A percentile compares a stretch with the other conserved stretches of the same genome.
phyloP scores from a whole-genome alignment of 2,329 filamentous ascomycete genomes.

The Huntiella omanensis region DNA sequence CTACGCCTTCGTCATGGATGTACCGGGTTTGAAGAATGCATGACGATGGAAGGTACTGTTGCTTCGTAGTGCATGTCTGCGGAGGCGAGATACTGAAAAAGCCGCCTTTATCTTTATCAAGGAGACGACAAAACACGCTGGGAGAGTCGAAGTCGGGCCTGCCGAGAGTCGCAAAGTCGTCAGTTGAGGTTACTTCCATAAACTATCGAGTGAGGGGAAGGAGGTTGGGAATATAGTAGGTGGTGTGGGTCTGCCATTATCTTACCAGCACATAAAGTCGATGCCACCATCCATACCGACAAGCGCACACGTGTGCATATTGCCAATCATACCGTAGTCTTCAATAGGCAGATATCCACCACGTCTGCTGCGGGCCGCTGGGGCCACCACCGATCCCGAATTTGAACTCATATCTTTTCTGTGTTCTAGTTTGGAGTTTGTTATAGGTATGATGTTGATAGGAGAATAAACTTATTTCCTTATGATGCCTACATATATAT shows the following conservation, averaged over 20 bases:
- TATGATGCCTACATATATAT: not conserved
- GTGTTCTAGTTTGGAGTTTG: not conserved
- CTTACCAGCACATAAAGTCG: conserved; percentile 61
- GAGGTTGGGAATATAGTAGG: not conserved
- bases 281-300: conserved; percentile 55
- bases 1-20: conserved; percentile 55
- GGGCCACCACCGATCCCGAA: not conserved
- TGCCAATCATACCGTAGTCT: conserved; percentile 63
- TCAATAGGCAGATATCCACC: conserved; percentile 45
- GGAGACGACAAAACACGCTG: conserved; percentile 52
- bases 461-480: not conserved
- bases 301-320: conserved; percentile 63
- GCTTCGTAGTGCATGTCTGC: conserved; percentile 46
- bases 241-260: not conserved
- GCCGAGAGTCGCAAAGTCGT: conserved; percentile 2
- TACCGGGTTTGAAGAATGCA: conserved; percentile 64
- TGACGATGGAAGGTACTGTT: conserved; percentile 57
- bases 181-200: not conserved
- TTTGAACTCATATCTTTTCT: not conserved
- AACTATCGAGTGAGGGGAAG: too few species aligned
- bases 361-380: conserved; percentile 2
- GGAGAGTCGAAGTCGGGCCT: conserved; percentile 67
- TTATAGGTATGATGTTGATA: not conserved
- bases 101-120: conserved; percentile 58
- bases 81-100: conserved; percentile 50